Conservation (phyloP, 768 basidiomycete species). For the Gloeostereum incarnatum region DNA sequence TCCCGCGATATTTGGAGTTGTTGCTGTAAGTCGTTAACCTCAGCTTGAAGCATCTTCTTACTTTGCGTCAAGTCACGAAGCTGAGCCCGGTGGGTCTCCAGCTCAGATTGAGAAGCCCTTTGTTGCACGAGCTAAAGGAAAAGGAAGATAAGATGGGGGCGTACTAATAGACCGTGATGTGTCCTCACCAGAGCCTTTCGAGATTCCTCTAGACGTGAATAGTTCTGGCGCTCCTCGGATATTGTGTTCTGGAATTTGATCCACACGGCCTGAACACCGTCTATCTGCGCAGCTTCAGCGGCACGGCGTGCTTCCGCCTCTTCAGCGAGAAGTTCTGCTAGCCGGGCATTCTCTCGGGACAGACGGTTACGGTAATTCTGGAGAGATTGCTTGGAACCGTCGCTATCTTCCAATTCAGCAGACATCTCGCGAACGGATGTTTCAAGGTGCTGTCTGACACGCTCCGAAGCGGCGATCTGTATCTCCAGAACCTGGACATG, state of each 20-base stretch:
- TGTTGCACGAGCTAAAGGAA: conserved; percentile 54
- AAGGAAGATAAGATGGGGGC: conserved; percentile 2
- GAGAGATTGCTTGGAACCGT: conserved; percentile 57
- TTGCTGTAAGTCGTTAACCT: conserved; percentile 42
- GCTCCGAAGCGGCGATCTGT: conserved; percentile 58
- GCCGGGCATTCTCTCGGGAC: conserved; percentile 44
- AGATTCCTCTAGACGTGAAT: conserved; percentile 58
- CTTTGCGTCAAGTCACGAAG: conserved; percentile 45
- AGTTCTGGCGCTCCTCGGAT: conserved; percentile 49
- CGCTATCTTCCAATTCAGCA: conserved; percentile 50
- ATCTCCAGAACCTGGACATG: conserved; percentile 63
- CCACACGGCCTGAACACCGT: conserved; percentile 60
- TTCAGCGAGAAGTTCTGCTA: conserved; percentile 48
- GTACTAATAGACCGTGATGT: not conserved
- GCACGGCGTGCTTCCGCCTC: conserved; percentile 54
- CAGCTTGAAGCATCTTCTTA: conserved; percentile 50
- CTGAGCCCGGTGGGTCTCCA: conserved; percentile 57
- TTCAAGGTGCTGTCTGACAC: conserved; percentile 58
- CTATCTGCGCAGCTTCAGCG: conserved; percentile 53
- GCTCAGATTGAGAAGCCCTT: conserved; percentile 50
- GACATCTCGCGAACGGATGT: conserved; percentile 49
- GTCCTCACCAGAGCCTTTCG: conserved; percentile 53
- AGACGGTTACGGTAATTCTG: conserved; percentile 48
- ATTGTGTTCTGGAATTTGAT: conserved; percentile 54
- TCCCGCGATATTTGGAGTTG: conserved; percentile 50